Conservation (phyloP, 495 filamentous ascomycete genomes). For the Hypoxylon fragiforme region DNA sequence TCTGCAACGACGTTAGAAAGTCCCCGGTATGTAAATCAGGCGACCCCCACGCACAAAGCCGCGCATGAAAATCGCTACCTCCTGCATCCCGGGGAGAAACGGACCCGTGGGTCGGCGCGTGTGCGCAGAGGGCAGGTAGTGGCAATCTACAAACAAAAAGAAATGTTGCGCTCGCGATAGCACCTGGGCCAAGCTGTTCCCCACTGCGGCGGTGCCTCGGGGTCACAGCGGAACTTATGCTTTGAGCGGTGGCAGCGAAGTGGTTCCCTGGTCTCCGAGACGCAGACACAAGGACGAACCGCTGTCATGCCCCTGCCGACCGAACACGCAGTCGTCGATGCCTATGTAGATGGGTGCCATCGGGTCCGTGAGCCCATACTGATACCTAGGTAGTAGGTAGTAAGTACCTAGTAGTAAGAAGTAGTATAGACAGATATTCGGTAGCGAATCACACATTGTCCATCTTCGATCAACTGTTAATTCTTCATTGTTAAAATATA, state of each 20-base stretch:
- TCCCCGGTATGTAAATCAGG: too few species aligned
- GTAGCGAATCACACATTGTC: too few species aligned
- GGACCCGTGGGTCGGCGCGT: constrained; percentile 24
- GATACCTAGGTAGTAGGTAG: too few species aligned
- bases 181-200: constrained; percentile 41
- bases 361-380: constrained; percentile 34
- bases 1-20: constrained; percentile 43
- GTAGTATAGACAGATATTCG: too few species aligned
- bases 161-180: constrained; percentile 46
- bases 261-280: constrained; percentile 28
- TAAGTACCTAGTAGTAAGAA: too few species aligned
- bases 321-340: constrained; percentile 37
- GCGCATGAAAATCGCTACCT: constrained; percentile 38
- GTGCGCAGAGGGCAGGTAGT: constrained; percentile 39
- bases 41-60: too few species aligned
- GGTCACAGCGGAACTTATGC: constrained; percentile 44
- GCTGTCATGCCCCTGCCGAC: constrained; percentile 46
- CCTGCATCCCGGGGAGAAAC: constrained; percentile 32
- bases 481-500: not conserved
- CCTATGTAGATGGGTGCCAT: constrained; percentile 23
- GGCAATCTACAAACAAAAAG: constrained; percentile 42
- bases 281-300: constrained; percentile 37
- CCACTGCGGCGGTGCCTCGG: constrained; percentile 38
- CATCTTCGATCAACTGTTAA: not conserved
- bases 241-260: constrained; percentile 9